Conservation (phyloP, 1,284 basidiomycete genomes). For the Leccinum pachyderme region DNA sequence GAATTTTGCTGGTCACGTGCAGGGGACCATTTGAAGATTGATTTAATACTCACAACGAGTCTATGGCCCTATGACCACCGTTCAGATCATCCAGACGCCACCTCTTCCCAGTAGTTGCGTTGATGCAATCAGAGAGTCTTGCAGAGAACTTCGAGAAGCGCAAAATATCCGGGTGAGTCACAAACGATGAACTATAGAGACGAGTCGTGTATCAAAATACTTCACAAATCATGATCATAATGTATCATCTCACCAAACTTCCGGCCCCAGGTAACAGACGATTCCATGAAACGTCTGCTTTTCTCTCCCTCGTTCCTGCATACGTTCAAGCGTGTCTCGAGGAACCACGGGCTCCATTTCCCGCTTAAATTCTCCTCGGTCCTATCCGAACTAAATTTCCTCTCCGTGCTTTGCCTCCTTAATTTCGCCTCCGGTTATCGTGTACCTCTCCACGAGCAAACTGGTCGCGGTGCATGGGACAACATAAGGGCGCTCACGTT, state of each 20-base stretch:
- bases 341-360: conserved; percentile 64
- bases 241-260: conserved; percentile 14
- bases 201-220: conserved; percentile 1
- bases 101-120: conserved; percentile 49
- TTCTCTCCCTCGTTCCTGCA: conserved; percentile 60
- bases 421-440: conserved; percentile 84
- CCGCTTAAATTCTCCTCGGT: conserved; percentile 74
- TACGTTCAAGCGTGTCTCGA: conserved; percentile 61
- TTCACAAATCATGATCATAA: not conserved
- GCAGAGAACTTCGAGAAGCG: conserved; percentile 42
- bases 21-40: conserved; percentile 16
- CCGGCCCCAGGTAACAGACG: conserved; percentile 50
- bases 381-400: conserved; percentile 70
- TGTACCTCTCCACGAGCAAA: conserved; percentile 62
- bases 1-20: conserved; percentile 23
- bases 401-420: conserved; percentile 69
- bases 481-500: conserved; percentile 72
- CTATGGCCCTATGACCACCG: conserved; percentile 12
- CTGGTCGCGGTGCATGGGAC: conserved; percentile 78
- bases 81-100: conserved; percentile 6
- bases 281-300: conserved; percentile 59
- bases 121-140: conserved; percentile 50
- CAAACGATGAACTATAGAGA: not conserved
- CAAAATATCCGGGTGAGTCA: conserved; percentile 44
- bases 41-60: not conserved